These are phyloP conservation scores for Ceriops decandra DNA, from an alignment of 345 rosid species.

Conservation along the genomic window DNA sequence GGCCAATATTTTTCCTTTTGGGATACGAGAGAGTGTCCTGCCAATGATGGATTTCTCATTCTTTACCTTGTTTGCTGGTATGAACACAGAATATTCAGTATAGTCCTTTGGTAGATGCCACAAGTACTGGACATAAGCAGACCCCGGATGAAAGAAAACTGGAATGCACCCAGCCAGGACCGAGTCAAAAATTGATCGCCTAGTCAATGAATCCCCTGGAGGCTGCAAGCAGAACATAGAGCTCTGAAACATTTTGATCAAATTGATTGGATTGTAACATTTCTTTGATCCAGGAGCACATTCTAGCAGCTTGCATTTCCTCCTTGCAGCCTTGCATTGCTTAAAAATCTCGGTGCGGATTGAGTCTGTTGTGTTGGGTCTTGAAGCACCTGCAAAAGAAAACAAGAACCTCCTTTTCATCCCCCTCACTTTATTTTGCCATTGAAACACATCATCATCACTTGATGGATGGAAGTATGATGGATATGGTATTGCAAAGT, in stretches of 20 bases:
- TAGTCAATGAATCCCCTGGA: conserved; percentile 73
- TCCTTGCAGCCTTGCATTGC: conserved; percentile 56
- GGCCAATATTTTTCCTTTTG: conserved; percentile 25
- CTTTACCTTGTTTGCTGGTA: conserved; percentile 35
- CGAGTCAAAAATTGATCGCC: conserved; percentile 77
- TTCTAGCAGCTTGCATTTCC: conserved; percentile 51
- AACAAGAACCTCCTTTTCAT: conserved; percentile 45
- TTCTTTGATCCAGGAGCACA: conserved; percentile 6
- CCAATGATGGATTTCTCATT: conserved; percentile 50
- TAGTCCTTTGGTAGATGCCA: conserved; percentile 79
- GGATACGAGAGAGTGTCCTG: conserved; percentile 39
- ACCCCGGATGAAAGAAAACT: conserved; percentile 84
- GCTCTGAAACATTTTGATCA: conserved; percentile 55
- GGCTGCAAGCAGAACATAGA: conserved; percentile 78
- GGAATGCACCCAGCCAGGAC: conserved; percentile 84
- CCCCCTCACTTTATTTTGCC: conserved; percentile 61
- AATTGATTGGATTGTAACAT: conserved; percentile 33
- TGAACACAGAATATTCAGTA: conserved; percentile 53
- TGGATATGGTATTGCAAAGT: conserved; percentile 77
- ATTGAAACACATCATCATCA: conserved; percentile 41
- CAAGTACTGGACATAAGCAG: conserved; percentile 70
- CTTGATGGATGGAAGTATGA: conserved; percentile 73
- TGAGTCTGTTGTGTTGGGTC: conserved; percentile 48
- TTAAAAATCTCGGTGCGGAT: conserved; percentile 55
- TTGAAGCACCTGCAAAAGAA: conserved; percentile 61